Evolutionary conservation across 768 basidiomycete genomes (phyloP).

Genomic region (Serendipita sp.): DNA sequence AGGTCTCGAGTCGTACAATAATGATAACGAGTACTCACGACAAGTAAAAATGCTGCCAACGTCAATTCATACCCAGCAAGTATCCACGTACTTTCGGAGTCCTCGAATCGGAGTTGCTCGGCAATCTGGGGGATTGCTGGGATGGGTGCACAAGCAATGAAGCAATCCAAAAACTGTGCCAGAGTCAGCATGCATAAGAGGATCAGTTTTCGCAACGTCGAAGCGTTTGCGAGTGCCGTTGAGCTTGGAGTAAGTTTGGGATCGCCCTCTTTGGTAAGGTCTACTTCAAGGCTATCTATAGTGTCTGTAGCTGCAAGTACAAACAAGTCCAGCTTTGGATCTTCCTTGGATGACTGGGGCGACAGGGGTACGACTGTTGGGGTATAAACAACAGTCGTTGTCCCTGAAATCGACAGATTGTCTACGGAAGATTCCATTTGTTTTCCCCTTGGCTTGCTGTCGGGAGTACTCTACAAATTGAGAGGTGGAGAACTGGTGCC

Average conservation of each 20-base stretch:
- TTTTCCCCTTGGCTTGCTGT: too few species aligned
- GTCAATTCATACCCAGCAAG: conserved; percentile 28
- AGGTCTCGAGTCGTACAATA: neutral
- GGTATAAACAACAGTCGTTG: too few species aligned
- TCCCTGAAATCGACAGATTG: too few species aligned
- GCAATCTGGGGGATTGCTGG: conserved; percentile 24
- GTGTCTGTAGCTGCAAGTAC: too few species aligned
- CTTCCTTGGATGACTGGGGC: too few species aligned
- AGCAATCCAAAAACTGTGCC: conserved; percentile 29
- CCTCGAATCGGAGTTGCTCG: conserved; percentile 13
- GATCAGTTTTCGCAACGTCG: conserved; percentile 17
- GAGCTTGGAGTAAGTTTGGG: neutral
- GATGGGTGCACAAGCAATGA: conserved; percentile 29
- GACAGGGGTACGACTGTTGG: too few species aligned
- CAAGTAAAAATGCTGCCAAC: conserved; percentile 30
- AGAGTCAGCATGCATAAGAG: conserved; percentile 27
- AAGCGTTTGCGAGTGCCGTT: conserved; percentile 8
- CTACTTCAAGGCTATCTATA: too few species aligned
- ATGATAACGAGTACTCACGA: conserved; percentile 16
- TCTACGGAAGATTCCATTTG: too few species aligned
- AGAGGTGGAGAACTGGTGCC: too few species aligned
- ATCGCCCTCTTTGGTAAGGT: too few species aligned
- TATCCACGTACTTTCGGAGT: conserved; percentile 24
- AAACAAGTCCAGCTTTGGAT: too few species aligned
- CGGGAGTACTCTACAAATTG: too few species aligned